A percentile compares a stretch with the other conserved stretches of the same genome.
These are phyloP conservation scores for Diaporthe caulivora DNA, from an alignment of 2,329 filamentous ascomycete species.

Conservation along the genomic window DNA sequence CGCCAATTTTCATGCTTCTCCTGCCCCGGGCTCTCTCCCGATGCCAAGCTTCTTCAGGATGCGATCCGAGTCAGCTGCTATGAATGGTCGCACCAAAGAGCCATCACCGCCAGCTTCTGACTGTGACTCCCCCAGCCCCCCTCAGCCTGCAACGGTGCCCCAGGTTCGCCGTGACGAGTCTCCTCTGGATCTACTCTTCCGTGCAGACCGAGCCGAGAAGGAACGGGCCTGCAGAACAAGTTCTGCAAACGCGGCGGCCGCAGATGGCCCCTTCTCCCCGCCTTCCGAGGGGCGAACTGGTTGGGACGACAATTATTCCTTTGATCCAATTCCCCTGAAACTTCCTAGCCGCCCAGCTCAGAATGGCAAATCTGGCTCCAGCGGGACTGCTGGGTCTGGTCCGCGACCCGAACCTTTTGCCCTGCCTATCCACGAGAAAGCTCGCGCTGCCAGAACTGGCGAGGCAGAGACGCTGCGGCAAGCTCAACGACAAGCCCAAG, in stretches of 20 bases:
- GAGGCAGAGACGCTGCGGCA: slow-evolving; percentile 15
- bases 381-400: slow-evolving; percentile 11
- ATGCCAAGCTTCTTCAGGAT: slow-evolving; percentile 69
- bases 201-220: slow-evolving; percentile 84
- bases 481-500: slow-evolving; percentile 4
- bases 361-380: slow-evolving; percentile 42
- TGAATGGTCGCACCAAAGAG: slow-evolving; percentile 51
- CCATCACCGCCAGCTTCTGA: slow-evolving; percentile 67
- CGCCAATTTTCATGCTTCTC: slow-evolving; percentile 88
- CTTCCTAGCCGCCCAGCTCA: slow-evolving; percentile 45
- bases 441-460: slow-evolving; percentile 1
- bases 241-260: slow-evolving; percentile 57
- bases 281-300: slow-evolving; percentile 50
- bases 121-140: slow-evolving; percentile 61
- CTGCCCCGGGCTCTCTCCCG: slow-evolving; percentile 88
- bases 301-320: slow-evolving; percentile 43
- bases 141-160: slow-evolving; percentile 52
- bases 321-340: slow-evolving; percentile 40
- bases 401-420: slow-evolving; percentile 18
- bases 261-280: slow-evolving; percentile 65
- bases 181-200: slow-evolving; percentile 91
- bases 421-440: slow-evolving; percentile 28
- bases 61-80: slow-evolving; percentile 34
- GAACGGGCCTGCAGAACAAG: slow-evolving; percentile 69
- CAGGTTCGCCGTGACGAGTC: slow-evolving; percentile 68